Evolutionary conservation across 2,329 filamentous ascomycete species (phyloP), one percentile per base, ranked within the genome.

Genomic region (Trichoderma guizhouense): DNA sequence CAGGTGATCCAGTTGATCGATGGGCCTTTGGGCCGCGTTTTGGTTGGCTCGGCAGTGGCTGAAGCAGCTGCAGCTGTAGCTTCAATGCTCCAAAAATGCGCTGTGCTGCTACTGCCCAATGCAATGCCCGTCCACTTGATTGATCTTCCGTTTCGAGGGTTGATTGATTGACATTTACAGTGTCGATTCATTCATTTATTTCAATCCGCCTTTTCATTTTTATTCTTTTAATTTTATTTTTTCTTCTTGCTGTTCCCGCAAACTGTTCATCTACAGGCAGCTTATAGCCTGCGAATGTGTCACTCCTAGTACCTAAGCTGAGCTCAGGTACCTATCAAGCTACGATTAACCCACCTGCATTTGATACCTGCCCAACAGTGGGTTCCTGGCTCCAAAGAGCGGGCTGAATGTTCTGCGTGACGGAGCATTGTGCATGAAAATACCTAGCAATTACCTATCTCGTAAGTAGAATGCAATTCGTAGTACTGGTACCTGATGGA

Each of bases 1-100:
- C 68, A 71, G 68, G 68, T 71, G 68, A 71, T 64, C 43, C 60
- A 69, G 66, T 57, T 57, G 60, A 64, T 64, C 58, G 68, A 43
- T 55, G 39, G 53, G 34, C 65, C 53, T 47, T n/a, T 39, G 24
- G 26, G 36, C 15, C 24, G 43, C 36, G 24, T 14, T 51, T 47
- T 60, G 55, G 65, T 47, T 43, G 65, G 65, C 36, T 68, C 65
- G 55, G 65, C 65, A 47, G 55, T 60, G 65, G n/a, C 24, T 60
- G 53, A 12, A 57, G 64, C 36, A 47, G 55, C 55, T 32, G 53
- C 36, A 47, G 53, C 36, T 39, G 64, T 58, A 55, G 65, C 57
- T 60, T 12, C 28, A 34, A 9, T 21, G 55, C 28, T 30, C 24
- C 53, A 30, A 47, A 47, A 21, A 34, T 43, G 62, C 24, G 24